These are phyloP conservation scores for Babesia ovata DNA, from an alignment of 169 alveolate species.

Conservation along the genomic window DNA sequence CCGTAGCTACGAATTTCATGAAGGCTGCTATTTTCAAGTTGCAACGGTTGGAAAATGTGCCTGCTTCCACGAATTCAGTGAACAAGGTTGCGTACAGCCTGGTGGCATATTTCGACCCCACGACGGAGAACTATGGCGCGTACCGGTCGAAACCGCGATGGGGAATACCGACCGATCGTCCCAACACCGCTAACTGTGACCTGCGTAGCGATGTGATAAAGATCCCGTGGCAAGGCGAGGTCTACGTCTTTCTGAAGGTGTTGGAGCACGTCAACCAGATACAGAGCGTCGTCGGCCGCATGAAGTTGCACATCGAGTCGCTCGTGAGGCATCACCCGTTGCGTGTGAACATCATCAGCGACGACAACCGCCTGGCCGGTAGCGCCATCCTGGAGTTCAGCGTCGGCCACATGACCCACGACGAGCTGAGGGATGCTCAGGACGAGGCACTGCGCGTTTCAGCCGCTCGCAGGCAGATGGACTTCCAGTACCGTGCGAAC, in stretches of 20 bases:
- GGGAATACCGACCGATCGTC: conserved; percentile 54
- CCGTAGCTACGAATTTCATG: conserved; percentile 34
- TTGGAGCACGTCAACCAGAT: conserved; percentile 69
- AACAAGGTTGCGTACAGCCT: conserved; percentile 67
- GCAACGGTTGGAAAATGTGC: conserved; percentile 74
- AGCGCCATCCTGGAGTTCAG: conserved; percentile 68
- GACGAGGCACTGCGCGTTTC: conserved; percentile 62
- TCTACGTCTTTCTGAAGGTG: conserved; percentile 71
- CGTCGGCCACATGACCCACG: conserved; percentile 59
- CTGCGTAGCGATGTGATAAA: conserved; percentile 70
- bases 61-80: conserved; percentile 45
- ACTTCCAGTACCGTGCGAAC: conserved; percentile 45
- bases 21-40: conserved; percentile 66
- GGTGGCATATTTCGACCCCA: conserved; percentile 72
- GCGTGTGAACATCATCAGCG: conserved; percentile 75
- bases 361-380: conserved; percentile 70
- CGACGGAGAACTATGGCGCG: conserved; percentile 69
- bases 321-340: conserved; percentile 73
- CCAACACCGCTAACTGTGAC: conserved; percentile 69
- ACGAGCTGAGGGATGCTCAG: conserved; percentile 60
- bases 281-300: conserved; percentile 72
- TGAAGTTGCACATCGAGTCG: conserved; percentile 72
- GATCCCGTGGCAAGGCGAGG: conserved; percentile 75
- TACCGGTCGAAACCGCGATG: conserved; percentile 67
- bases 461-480: conserved; percentile 22